Evolutionary conservation across 306 rosid genomes (phyloP).

Genomic region (Fagus crenata): DNA sequence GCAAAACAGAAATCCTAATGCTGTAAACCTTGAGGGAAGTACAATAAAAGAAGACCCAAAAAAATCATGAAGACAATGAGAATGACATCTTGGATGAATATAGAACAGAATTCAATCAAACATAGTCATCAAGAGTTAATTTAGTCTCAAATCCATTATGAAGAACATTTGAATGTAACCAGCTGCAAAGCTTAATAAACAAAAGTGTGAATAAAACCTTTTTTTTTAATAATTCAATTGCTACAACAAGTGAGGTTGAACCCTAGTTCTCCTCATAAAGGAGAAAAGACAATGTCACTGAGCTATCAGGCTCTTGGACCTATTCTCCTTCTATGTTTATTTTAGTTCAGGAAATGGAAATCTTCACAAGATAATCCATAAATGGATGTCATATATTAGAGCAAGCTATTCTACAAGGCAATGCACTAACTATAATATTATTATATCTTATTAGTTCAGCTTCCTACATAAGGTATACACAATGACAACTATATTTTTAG

Average conservation of each 20-base stretch:
- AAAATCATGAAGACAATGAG: neutral
- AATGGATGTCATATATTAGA: conserved; percentile 3
- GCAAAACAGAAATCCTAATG: neutral
- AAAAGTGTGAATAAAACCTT: neutral
- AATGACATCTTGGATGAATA: neutral
- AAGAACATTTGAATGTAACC: conserved; percentile 3
- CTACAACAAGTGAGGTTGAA: too few species aligned
- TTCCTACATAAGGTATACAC: neutral
- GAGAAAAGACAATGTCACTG: too few species aligned
- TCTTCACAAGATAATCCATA: conserved; percentile 13
- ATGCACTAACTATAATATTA: conserved; percentile 1
- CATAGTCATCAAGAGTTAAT: neutral
- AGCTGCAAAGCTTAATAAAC: conserved; percentile 5
- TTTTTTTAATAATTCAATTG: too few species aligned
- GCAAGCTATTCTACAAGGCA: neutral
- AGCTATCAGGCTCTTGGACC: too few species aligned
- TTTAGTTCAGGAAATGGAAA: conserved; percentile 13
- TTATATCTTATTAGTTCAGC: conserved; percentile 4
- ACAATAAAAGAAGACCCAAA: neutral
- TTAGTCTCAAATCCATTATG: neutral
- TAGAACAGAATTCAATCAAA: neutral
- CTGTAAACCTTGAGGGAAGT: neutral
- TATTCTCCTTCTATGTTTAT: neutral
- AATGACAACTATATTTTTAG: neutral
- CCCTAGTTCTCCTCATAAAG: too few species aligned